Evolutionary conservation across 1,284 basidiomycete species (phyloP).

Genomic region (Ustilago sp.): DNA sequence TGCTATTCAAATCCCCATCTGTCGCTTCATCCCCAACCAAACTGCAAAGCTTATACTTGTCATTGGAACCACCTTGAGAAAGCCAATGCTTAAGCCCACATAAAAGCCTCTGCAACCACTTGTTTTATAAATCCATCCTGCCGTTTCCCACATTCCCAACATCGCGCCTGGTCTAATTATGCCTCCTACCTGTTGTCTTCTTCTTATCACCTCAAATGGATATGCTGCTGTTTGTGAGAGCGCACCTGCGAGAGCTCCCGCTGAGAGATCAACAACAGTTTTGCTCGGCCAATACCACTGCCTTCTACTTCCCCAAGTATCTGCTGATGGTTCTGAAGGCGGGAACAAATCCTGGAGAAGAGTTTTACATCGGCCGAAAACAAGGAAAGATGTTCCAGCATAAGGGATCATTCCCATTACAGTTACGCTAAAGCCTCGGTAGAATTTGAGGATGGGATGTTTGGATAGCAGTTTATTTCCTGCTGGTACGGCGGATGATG

Average conservation of each 20-base stretch:
- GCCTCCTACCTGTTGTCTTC: conserved; percentile 94
- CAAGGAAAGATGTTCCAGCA: conserved; percentile 92
- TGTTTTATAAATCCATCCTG: conserved; percentile 75
- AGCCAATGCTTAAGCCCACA: conserved; percentile 91
- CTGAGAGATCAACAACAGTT: conserved; percentile 75
- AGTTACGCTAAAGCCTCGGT: conserved; percentile 82
- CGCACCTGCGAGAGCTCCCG: conserved; percentile 91
- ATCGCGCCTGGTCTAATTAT: conserved; percentile 62
- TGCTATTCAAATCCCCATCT: conserved; percentile 57
- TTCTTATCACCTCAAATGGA: conserved; percentile 92
- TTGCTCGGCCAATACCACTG: conserved; percentile 61
- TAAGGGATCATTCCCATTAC: conserved; percentile 85
- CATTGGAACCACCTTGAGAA: conserved; percentile 97
- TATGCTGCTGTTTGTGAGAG: conserved; percentile 92
- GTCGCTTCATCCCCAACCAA: conserved; percentile 68
- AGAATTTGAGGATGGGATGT: conserved; percentile 79
- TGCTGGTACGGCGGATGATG: conserved; percentile 28
- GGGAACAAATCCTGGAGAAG: conserved; percentile 58
- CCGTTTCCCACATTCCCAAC: conserved; percentile 64
- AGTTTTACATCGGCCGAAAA: conserved; percentile 67
- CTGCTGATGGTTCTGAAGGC: conserved; percentile 35
- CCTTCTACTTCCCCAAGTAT: conserved; percentile 21
- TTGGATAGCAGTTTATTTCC: conserved; percentile 47
- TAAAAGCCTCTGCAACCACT: conserved; percentile 90
- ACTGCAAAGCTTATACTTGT: conserved; percentile 72